Evolutionary conservation across 2,329 filamentous ascomycete species (phyloP), one percentile per base, ranked within the genome.

Genomic region (Fusarium fujikuroi): DNA sequence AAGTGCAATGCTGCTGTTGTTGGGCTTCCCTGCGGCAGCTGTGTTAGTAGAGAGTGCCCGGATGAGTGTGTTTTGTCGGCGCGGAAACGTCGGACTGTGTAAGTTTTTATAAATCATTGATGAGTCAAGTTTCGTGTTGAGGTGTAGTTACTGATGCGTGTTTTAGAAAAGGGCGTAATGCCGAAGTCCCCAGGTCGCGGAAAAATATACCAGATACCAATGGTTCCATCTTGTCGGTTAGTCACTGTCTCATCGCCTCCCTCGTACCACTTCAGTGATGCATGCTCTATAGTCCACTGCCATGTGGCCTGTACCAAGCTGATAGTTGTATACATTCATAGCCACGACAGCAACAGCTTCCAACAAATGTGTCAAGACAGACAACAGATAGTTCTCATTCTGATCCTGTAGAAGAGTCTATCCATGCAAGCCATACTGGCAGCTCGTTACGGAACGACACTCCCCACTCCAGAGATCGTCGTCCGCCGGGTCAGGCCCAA

Each of bases 1-100:
- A 75, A 75, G 32, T 75, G 74, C 16, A 66, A 75, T 49, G 74
- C 74, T 23, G 46, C 70, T 7, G 50, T 52, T 0, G 49, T 53
- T 12, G 74, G 74, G 0, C 19, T 72, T 9, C 74, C 74, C 15
- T 75, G 74, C 4, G 62, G 68, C 32, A 65, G 60, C 42, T 75
- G 74, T 28, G 49, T 62, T 9, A 64, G 62, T n/a, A 67, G 68
- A 30, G 61, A 67, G 9, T 67, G 60, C 11, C 28, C 36, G 0
- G 57, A 40, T 1, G 63, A 53, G 0, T 75, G 74, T 19, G 60
- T 72, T 1, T n/a, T 75, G 19, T 60, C 70, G 19, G 36, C 57
- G 0, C 63, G 74, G 12, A 75, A 75, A 32, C 68, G 68, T 4
- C 74, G 74, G 5, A 56, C 40, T 14, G 36, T 52, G 74, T 75